Conservation (phyloP, 192 early-diverging fungal species). For the Thamnidium elegans region DNA sequence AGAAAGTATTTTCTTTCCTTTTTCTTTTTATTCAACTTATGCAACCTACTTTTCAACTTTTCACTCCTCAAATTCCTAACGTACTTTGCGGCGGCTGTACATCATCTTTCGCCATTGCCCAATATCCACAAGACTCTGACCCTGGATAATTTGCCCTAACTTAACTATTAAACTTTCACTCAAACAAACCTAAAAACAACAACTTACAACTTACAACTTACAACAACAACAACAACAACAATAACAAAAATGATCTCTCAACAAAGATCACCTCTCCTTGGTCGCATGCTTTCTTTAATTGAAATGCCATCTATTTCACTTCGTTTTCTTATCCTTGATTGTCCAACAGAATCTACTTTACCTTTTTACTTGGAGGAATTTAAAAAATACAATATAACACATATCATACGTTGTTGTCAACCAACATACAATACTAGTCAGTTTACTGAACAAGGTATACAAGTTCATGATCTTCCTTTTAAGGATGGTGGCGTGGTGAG, state of each 20-base stretch:
- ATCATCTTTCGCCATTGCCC: slow-evolving; percentile 4
- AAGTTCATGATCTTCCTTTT: slow-evolving; percentile 89
- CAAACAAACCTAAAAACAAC: background rate
- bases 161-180: background rate
- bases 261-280: slow-evolving; percentile 39
- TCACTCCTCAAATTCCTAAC: slow-evolving; percentile 8
- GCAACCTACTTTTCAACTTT: slow-evolving; percentile 13
- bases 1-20: slow-evolving; percentile 3
- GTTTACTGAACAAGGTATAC: slow-evolving; percentile 59
- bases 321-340: slow-evolving; percentile 91
- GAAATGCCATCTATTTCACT: slow-evolving; percentile 53
- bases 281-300: slow-evolving; percentile 64
- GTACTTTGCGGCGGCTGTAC: slow-evolving; percentile 13
- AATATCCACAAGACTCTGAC: slow-evolving; percentile 15
- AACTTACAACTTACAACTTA: too few species aligned
- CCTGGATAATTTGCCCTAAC: slow-evolving; percentile 8
- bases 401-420: slow-evolving; percentile 90
- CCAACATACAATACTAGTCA: slow-evolving; percentile 72
- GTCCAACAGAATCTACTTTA: slow-evolving; percentile 81
- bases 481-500: slow-evolving; percentile 81
- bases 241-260: slow-evolving; percentile 8
- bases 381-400: slow-evolving; percentile 69
- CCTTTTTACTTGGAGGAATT: slow-evolving; percentile 73
- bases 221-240: background rate
- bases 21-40: slow-evolving; percentile 8